Base-by-base conservation (phyloP, 164 flowering plant genomes). In the Magnolia kwangsiensis region DNA sequence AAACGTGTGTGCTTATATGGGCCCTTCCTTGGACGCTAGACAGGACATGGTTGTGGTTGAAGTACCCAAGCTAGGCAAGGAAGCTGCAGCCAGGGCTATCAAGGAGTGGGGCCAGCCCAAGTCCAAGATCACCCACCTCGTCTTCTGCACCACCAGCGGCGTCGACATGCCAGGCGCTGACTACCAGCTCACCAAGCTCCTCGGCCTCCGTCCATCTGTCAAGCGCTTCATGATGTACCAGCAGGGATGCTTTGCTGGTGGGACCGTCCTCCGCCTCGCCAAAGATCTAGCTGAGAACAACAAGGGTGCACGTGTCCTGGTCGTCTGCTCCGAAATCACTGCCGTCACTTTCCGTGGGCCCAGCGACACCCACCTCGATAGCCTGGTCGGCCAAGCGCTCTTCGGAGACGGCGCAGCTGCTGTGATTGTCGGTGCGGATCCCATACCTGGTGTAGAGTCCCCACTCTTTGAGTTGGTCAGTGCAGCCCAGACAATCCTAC, bases 31-130 rank as follows among this genome's bases (percentile, higher is more conserved):
- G 71, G 88, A 87, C 74, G 85, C 84, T 1, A 75, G 89, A 73
- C 89, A 87, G 55, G 87, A 84, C 72, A 87, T 86, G 79, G 83
- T 82, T 81, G 90, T 84, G 55, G 86, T 81, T 1, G 87, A 84
- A 59, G 77, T 87, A 1, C 88, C 90, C 4, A 81, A 79, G 76
- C 83, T 87, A 1, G 88, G 88, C 5, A 87, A 86, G 72, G 90
- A 86, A 72, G 88, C 88, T 0, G 88, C 88, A 1, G 4, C 59
- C 20, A 81, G 74, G 80, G 90, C 90, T 70, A 86, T 86, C 71
- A 84, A 86, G 82, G 88, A 85, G 50, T 87, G 89, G 88, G 88
- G 88, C 37, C 89, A 85, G 75, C 83, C 89, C 79, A 87, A 85
- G 72, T 84, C 90, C 75, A 84, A 86, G 74, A 86, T 87, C 79